phyloP scores from a whole-genome alignment of 495 filamentous ascomycete genomes.

The Penicillium longicatenatum region DNA sequence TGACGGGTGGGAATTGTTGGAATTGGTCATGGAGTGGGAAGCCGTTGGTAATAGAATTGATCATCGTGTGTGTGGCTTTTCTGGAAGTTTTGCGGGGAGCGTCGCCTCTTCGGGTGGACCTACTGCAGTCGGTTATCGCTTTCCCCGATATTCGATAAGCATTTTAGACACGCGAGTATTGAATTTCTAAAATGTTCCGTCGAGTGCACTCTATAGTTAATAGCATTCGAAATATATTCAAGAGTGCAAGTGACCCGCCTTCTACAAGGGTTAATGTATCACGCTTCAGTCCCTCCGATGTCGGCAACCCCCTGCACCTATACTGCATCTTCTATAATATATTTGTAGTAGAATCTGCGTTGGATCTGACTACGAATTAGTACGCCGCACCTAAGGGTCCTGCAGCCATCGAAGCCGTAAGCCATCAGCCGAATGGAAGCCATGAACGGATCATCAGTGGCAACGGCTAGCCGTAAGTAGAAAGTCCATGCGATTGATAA shows the following conservation, averaged over 20 bases:
- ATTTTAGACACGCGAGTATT: neutral
- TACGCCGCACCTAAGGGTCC: neutral
- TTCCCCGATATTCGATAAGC: conserved; percentile 13
- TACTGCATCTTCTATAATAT: neutral
- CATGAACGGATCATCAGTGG: conserved; percentile 17
- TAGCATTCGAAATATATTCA: neutral
- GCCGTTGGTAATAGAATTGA: conserved; percentile 24
- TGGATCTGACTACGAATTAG: neutral
- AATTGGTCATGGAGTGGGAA: conserved; percentile 25
- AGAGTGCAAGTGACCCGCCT: neutral
- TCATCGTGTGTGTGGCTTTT: conserved; percentile 10
- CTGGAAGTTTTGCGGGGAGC: conserved; percentile 26
- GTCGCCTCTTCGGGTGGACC: conserved; percentile 28
- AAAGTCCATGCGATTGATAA: conserved; percentile 29
- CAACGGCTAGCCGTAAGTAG: conserved; percentile 18
- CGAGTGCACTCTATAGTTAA: neutral
- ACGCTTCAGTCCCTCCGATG: neutral
- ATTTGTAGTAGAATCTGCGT: neutral
- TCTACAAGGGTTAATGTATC: neutral
- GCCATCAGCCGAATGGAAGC: neutral
- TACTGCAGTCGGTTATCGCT: conserved; percentile 22
- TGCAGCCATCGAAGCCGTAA: conserved; percentile 9
- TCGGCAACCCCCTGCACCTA: neutral
- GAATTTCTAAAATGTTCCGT: neutral
- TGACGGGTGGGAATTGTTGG: conserved; percentile 5